Conservation (phyloP, 2,329 filamentous ascomycete species). For the Neocucurbitaria cava region DNA sequence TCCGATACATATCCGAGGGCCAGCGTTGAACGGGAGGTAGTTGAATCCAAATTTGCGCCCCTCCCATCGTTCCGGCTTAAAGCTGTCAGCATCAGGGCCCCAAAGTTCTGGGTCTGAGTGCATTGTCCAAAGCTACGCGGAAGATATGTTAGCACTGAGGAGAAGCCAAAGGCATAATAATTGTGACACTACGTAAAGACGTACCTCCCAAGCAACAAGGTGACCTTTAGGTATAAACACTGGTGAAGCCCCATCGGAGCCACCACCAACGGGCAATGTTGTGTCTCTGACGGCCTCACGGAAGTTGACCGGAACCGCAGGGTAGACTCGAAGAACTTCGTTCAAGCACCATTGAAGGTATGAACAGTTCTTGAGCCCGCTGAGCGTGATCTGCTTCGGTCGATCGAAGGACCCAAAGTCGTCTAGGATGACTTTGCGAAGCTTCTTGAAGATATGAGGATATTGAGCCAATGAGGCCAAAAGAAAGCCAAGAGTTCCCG, state of each 20-base stretch:
- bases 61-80: neutral
- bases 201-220: neutral
- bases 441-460: slow-evolving; percentile 39
- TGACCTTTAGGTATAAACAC: neutral
- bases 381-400: neutral
- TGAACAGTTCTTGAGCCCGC: neutral
- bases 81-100: neutral
- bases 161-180: neutral
- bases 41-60: neutral
- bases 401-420: neutral
- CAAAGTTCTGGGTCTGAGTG: neutral
- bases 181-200: neutral
- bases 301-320: neutral
- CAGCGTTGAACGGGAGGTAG: neutral
- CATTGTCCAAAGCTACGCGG: slow-evolving; percentile 17
- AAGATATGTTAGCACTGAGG: neutral
- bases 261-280: neutral
- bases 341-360: neutral
- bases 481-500: slow-evolving; percentile 76
- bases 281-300: neutral
- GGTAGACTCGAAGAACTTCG: neutral
- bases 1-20: neutral
- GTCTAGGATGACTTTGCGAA: slow-evolving; percentile 10
- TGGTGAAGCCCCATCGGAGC: neutral
- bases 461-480: slow-evolving; percentile 55